These are phyloP conservation scores for Cryptomeria japonica DNA, from an alignment of 75 land plant species.

Conservation along the genomic window DNA sequence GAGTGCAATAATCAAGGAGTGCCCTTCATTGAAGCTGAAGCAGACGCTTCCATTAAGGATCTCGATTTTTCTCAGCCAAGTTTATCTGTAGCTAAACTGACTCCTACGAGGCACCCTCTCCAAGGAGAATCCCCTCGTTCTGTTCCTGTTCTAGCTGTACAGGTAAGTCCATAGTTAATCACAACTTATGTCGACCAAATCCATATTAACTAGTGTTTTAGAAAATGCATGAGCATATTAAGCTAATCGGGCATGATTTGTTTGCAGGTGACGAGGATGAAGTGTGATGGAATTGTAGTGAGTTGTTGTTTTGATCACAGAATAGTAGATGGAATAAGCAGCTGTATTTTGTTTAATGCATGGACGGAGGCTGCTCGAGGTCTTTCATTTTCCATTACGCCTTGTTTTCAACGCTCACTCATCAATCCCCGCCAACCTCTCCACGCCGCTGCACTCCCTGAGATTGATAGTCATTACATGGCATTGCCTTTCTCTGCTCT, in stretches of 20 bases:
- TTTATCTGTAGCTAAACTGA: neutral
- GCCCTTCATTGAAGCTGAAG: neutral
- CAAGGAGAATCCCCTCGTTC: neutral
- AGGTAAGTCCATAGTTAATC: neutral
- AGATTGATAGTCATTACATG: neutral
- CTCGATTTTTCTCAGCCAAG: neutral
- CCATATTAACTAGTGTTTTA: no score
- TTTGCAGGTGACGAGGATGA: neutral
- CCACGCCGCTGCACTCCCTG: neutral
- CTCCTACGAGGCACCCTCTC: neutral
- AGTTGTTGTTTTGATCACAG: neutral
- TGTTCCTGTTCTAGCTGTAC: no score
- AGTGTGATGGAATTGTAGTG: neutral
- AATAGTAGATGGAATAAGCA: neutral
- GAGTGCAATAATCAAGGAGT: neutral
- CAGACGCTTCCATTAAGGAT: neutral
- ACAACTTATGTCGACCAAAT: no score
- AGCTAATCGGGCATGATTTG: neutral
- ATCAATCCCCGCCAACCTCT: neutral
- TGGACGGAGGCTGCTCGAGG: neutral
- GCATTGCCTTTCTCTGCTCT: neutral
- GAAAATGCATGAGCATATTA: neutral
- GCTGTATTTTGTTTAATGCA: neutral
- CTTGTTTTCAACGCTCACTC: neutral
- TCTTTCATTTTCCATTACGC: neutral